These are phyloP conservation scores for Eutrema yunnanense DNA, from an alignment of 345 rosid species.

Conservation along the genomic window DNA sequence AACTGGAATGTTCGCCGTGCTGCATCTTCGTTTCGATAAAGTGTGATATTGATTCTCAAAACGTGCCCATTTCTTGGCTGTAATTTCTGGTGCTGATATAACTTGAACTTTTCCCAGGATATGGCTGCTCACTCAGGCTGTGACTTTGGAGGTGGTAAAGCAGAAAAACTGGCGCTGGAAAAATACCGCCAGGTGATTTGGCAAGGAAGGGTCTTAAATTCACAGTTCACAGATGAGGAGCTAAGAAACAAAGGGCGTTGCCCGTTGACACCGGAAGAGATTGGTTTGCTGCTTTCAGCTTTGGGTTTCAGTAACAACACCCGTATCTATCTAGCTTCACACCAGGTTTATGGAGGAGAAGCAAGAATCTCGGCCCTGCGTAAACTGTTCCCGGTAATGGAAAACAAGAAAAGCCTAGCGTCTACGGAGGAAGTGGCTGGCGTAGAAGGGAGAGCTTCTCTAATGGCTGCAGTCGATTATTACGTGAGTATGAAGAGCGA, in stretches of 20 bases:
- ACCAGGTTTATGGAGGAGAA: conserved; percentile 96
- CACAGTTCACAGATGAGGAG: conserved; percentile 76
- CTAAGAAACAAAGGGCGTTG: conserved; percentile 91
- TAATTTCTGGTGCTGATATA: not conserved
- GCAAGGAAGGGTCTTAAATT: conserved; percentile 93
- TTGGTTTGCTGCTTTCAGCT: conserved; percentile 81
- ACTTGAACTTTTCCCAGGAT: conserved; percentile 39
- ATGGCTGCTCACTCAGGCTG: conserved; percentile 99
- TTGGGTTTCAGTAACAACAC: conserved; percentile 81
- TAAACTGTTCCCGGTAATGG: conserved; percentile 69
- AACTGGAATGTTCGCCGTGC: conserved; percentile 67
- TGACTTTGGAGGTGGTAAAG: conserved; percentile 96
- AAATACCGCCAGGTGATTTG: conserved; percentile 84
- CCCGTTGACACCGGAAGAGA: conserved; percentile 96
- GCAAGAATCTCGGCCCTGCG: conserved; percentile 67
- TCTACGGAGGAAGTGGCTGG: conserved; percentile 52
- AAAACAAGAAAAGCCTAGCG: conserved; percentile 87
- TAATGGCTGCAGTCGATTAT: conserved; percentile 89
- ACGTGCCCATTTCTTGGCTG: not conserved
- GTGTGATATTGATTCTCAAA: conserved; percentile 33
- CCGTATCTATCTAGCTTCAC: conserved; percentile 91
- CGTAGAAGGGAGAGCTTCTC: conserved; percentile 76
- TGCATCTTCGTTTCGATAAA: conserved; percentile 97
- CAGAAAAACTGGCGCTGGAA: conserved; percentile 79
- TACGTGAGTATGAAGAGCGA: conserved; percentile 90